A percentile compares a stretch with the other conserved stretches of the same genome.
These are phyloP conservation scores for Teratosphaeria zuluensis DNA, from an alignment of 2,329 filamentous ascomycete genomes.

Conservation along the genomic window DNA sequence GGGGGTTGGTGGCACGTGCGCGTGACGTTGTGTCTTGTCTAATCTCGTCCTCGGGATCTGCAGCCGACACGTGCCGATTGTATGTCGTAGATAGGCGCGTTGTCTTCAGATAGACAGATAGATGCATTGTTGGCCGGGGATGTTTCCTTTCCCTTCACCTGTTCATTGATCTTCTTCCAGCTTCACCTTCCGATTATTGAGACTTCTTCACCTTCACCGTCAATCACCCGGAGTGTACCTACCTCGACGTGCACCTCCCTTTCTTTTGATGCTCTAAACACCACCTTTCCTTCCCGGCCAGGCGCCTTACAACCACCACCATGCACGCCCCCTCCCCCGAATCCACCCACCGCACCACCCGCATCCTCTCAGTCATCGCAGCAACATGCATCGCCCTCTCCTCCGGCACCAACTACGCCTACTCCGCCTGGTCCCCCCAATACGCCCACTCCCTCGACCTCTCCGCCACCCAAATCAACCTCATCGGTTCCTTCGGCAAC, in stretches of 20 bases:
- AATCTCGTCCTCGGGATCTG: too few relatives aligned
- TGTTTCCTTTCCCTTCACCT: not conserved
- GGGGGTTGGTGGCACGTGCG: not conserved
- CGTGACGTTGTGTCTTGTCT: not conserved
- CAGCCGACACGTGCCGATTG: not conserved
- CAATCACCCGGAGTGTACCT: too few relatives aligned
- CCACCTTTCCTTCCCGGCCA: not conserved
- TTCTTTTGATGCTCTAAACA: not conserved
- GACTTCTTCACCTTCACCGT: not conserved
- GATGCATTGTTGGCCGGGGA: not conserved
- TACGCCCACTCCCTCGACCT: conserved; percentile 80
- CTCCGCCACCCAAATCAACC: conserved; percentile 83
- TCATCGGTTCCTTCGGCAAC: conserved; percentile 73
- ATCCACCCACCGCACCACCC: conserved; percentile 49
- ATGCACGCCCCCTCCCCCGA: conserved; percentile 24
- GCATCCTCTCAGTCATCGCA: conserved; percentile 73
- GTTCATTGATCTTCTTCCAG: too few relatives aligned
- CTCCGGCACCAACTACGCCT: conserved; percentile 95
- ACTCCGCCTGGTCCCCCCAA: conserved; percentile 94
- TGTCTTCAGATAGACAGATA: not conserved
- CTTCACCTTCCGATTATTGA: not conserved
- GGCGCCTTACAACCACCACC: not conserved
- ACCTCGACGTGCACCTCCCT: not conserved
- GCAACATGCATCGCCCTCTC: conserved; percentile 77
- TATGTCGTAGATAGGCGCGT: not conserved